These are phyloP conservation scores for Carex parvula DNA, from an alignment of 176 grass and related monocot species.

Conservation along the genomic window DNA sequence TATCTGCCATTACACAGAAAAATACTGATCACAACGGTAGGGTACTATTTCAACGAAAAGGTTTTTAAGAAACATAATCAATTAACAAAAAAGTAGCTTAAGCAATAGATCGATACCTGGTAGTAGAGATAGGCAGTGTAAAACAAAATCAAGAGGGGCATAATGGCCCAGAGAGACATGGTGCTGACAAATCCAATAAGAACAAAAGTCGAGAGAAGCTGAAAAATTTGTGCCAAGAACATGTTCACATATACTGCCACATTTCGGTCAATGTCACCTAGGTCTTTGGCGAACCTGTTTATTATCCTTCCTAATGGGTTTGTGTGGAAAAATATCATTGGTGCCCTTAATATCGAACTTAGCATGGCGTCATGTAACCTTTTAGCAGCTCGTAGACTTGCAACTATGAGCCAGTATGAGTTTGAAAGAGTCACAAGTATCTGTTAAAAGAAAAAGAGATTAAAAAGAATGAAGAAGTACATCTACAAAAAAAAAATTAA, in stretches of 20 bases:
- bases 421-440: constrained; percentile 73
- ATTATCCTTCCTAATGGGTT: constrained; percentile 98
- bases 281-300: constrained; percentile 97
- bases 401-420: constrained; percentile 81
- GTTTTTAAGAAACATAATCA: not conserved
- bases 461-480: not conserved
- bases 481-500: not conserved
- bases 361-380: constrained; percentile 92
- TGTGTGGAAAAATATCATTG: constrained; percentile 98
- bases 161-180: constrained; percentile 93
- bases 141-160: constrained; percentile 97
- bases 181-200: constrained; percentile 97
- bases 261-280: constrained; percentile 81
- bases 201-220: constrained; percentile 91
- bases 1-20: not conserved
- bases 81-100: constrained; percentile 18
- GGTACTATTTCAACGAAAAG: constrained; percentile 2
- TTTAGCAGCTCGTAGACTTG: constrained; percentile 81
- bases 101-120: constrained; percentile 58
- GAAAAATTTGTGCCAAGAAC: constrained; percentile 91
- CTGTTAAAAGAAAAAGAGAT: constrained; percentile 30
- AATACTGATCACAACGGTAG: not conserved
- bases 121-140: constrained; percentile 93
- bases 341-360: constrained; percentile 89
- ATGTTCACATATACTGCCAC: constrained; percentile 86